These are phyloP conservation scores for Asclepias syriaca DNA, from an alignment of 257 asterid genomes.

Conservation along the genomic window DNA sequence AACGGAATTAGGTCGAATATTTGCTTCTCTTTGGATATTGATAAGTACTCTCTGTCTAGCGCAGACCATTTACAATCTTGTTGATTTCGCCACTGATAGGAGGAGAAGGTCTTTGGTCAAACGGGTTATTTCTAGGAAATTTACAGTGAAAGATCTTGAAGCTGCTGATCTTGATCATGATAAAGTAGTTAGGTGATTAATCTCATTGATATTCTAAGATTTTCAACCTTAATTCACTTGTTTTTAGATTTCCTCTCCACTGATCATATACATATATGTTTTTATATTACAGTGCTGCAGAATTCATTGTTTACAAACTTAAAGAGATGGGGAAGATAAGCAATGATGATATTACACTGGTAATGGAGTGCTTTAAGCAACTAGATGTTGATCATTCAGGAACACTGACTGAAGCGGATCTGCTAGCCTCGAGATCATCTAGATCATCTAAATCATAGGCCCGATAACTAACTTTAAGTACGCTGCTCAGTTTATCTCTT, in stretches of 20 bases:
- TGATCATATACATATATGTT: too few species aligned
- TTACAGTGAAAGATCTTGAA: conserved; percentile 61
- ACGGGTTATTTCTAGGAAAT: conserved; percentile 60
- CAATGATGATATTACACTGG: conserved; percentile 55
- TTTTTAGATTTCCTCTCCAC: neutral
- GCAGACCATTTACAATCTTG: conserved; percentile 56
- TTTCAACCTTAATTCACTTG: neutral
- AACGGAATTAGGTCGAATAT: conserved; percentile 53
- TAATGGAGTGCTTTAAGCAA: conserved; percentile 54
- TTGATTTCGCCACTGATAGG: conserved; percentile 60
- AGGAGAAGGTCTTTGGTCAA: conserved; percentile 42
- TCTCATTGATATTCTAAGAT: neutral
- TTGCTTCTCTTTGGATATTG: conserved; percentile 76
- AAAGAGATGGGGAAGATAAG: conserved; percentile 76
- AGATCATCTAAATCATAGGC: conserved; percentile 11
- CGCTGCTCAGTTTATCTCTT: neutral
- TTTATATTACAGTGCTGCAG: conserved; percentile 45
- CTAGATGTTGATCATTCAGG: conserved; percentile 74
- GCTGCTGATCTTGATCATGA: conserved; percentile 86
- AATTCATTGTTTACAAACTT: conserved; percentile 62
- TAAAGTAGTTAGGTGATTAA: conserved; percentile 49
- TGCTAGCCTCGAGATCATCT: conserved; percentile 21
- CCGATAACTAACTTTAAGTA: neutral
- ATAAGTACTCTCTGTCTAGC: conserved; percentile 72
- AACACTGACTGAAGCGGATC: conserved; percentile 49